Base-by-base conservation (phyloP, 2,329 filamentous ascomycete species). In the Fusarium sterilihyphosum region DNA sequence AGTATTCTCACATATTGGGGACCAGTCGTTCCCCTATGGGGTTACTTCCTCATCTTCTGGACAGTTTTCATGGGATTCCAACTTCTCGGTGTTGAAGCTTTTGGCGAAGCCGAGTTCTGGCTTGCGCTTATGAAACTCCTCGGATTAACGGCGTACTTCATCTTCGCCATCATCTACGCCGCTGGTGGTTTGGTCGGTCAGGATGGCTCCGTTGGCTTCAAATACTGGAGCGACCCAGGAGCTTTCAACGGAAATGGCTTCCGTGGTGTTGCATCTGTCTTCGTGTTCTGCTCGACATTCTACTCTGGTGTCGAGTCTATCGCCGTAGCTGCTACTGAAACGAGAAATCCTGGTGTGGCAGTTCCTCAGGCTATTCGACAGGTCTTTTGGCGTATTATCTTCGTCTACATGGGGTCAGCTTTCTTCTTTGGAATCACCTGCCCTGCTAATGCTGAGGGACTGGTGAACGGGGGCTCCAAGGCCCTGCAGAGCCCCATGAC, bases 91-190 rank as follows among this genome's bases (percentile, higher is more conserved):
- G 91, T 95, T 3, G 89, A 91, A 75, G 90, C 91, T 8, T 95
- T 94, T 79, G 93, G 93, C 20, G 93, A 95, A 79, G 90, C 92
- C 16, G 93, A 96, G 79, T 94, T 95, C 78, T 95, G 92, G 92
- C 88, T 95, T 65, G 91, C 92, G 2, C 86, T 92, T 22, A 83
- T 94, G 79, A 95, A 95, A 79, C 87, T 95, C 10, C 80, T 91
- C 7, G 92, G 92, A 3, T 84, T 95, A 3, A 83, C 92, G 4
- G 92, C 92, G 3, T 94, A 92, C 81, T 93, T 93, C 81, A 84
- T 95, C 73, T 94, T 94, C 77, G 88, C 92, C 57, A 92, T 94
- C 67, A 84, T 94, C 66, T 93, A 94, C 75, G 90, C 91, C 2
- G 87, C 91, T 2, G 92, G 91, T 5, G 92, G 92, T n/a, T 80